Evolutionary conservation across 2,329 filamentous ascomycete species (phyloP).

Genomic region (Ophiostoma novo-ulmi): DNA sequence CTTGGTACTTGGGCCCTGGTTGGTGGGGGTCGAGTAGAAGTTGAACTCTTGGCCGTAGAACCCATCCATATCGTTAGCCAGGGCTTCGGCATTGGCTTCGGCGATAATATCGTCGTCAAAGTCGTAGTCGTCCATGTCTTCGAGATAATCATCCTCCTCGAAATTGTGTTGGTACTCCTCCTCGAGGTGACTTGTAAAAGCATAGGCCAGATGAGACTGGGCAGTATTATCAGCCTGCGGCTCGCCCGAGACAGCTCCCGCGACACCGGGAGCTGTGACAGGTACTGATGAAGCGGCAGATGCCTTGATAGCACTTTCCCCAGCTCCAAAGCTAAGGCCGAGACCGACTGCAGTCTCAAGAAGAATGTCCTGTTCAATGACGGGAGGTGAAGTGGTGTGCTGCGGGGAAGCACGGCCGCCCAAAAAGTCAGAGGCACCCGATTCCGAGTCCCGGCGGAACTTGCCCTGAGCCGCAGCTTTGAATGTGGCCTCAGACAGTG

Average conservation of each 20-base stretch:
- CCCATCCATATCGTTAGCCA: conserved; percentile 87
- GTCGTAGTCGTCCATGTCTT: conserved; percentile 55
- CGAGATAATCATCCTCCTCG: conserved; percentile 43
- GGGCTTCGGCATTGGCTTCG: conserved; percentile 86
- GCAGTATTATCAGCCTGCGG: neutral
- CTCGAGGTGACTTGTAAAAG: conserved; percentile 28
- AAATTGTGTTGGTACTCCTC: conserved; percentile 34
- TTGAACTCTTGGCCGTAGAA: conserved; percentile 97
- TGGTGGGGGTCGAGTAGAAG: conserved; percentile 65
- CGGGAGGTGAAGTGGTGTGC: neutral
- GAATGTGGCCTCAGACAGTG: conserved; percentile 74
- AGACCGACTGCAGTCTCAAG: neutral
- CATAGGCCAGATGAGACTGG: conserved; percentile 25
- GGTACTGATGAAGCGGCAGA: neutral
- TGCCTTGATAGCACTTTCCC: conserved; percentile 17
- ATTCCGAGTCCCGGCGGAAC: conserved; percentile 58
- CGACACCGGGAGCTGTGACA: neutral
- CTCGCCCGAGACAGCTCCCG: neutral
- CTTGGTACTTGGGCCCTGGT: conserved; percentile 25
- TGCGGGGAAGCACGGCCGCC: conserved; percentile 28
- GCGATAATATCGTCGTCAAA: conserved; percentile 86
- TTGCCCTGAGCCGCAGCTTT: conserved; percentile 70
- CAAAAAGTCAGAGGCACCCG: conserved; percentile 29
- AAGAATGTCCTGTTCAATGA: neutral
- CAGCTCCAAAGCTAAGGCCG: neutral